Conservation (phyloP, 106 monocot species). For the Hemerocallis citrina region DNA sequence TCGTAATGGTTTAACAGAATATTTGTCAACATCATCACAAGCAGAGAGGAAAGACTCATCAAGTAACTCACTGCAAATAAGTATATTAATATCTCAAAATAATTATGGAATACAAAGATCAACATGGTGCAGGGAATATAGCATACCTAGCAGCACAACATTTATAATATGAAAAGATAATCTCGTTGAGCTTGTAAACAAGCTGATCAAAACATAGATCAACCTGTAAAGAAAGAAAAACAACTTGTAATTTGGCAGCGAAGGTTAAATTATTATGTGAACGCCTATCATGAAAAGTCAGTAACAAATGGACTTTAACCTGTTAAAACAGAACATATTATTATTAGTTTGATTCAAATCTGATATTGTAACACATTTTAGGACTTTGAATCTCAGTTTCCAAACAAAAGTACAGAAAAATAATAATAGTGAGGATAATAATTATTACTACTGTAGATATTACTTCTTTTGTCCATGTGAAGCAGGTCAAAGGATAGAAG, state of each 20-base stretch:
- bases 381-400: no score
- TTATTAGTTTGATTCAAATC: no score
- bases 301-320: neutral
- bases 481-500: no score
- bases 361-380: no score
- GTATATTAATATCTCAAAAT: neutral
- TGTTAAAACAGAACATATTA: neutral
- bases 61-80: constrained; percentile 65
- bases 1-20: constrained; percentile 44
- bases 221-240: constrained; percentile 37
- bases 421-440: no score
- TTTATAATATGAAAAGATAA: constrained; percentile 84
- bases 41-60: constrained; percentile 60
- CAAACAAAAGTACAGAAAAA: no score
- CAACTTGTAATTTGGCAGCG: neutral
- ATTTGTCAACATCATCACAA: constrained; percentile 63
- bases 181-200: constrained; percentile 78
- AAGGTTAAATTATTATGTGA: neutral
- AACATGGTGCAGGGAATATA: neutral
- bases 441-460: no score
- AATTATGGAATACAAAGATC: neutral
- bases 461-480: no score
- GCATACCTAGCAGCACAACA: constrained; percentile 78
- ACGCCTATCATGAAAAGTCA: neutral
- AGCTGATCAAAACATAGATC: constrained; percentile 98